Conservation (phyloP, 345 rosid species). For the Schrenkiella parvula region DNA sequence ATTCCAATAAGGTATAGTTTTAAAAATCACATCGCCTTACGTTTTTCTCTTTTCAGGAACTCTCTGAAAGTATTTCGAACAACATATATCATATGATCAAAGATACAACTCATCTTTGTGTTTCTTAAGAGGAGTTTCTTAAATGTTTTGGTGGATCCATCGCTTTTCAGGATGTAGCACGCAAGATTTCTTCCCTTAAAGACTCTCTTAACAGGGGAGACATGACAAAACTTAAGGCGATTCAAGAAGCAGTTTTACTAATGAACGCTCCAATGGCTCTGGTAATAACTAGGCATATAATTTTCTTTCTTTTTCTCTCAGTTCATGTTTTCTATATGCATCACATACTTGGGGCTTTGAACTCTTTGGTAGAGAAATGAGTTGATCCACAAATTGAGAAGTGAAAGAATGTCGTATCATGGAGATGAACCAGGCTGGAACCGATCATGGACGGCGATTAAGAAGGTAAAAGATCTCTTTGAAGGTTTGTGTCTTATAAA, state of each 20-base stretch:
- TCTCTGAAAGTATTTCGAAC: background rate
- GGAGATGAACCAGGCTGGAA: slow-evolving; percentile 87
- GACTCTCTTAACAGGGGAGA: slow-evolving; percentile 44
- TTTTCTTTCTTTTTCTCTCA: background rate
- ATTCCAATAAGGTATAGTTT: slow-evolving; percentile 58
- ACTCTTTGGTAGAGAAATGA: slow-evolving; percentile 59
- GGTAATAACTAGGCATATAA: slow-evolving; percentile 6
- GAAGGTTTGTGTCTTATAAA: background rate
- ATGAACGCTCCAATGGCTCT: slow-evolving; percentile 30
- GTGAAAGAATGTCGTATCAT: slow-evolving; percentile 80
- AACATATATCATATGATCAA: background rate
- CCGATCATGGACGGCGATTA: slow-evolving; percentile 87
- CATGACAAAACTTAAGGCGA: slow-evolving; percentile 43
- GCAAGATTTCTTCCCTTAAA: slow-evolving; percentile 31
- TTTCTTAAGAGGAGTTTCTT: too few species aligned
- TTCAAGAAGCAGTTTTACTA: slow-evolving; percentile 49
- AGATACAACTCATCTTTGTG: background rate
- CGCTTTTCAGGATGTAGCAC: slow-evolving; percentile 41
- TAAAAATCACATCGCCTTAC: slow-evolving; percentile 13
- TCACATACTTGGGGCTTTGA: slow-evolving; percentile 3
- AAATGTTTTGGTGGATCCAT: slow-evolving; percentile 4
- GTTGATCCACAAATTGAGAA: slow-evolving; percentile 65
- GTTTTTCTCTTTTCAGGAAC: background rate
- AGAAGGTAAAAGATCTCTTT: slow-evolving; percentile 51
- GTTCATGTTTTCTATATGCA: background rate